Base-by-base conservation (phyloP, 2,329 filamentous ascomycete species). In the Coniochaeta pulveracea region DNA sequence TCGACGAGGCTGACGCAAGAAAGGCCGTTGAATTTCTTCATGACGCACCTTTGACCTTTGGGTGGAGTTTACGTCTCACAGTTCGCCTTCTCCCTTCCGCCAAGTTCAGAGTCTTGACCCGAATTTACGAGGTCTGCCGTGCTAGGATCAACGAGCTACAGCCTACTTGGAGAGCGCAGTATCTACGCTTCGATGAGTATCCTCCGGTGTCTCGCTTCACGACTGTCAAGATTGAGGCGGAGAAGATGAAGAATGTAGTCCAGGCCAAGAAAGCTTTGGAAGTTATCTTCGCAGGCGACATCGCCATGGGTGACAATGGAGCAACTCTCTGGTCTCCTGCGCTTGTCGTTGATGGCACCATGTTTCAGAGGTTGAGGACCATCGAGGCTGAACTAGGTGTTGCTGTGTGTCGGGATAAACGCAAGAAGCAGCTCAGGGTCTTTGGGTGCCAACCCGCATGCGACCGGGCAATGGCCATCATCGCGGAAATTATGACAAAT, bases 211-310 rank as follows among this genome's bases (percentile, higher is more conserved):
- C n/a, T n/a, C n/a, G n/a, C 10, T 31, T 31, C 28, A 31, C 15
- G 18, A n/a, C 17, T 5, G 3, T 65, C 19, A 58, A 55, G 35
- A 37, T 65, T 12, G 58, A 61, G 39, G 55, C 60, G 0, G 47
- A 53, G 4, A 35, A 42, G 15, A 39, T 40, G 5, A 44, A 48
- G 27, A 37, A 41, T 2, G 50, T 63, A 5, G 48, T 46, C 2
- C 36, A 38, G 7, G 55, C 57, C 3, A 57, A 55, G 23, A 40
- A 44, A 2, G 39, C 26, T 5, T 42, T 62, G 6, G 48, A 57
- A 5, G 34, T 33, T 2, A 48, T 61, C 7, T 30, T 63, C 17
- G 37, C 37, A 7, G 61, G 59, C 4, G 39, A 35, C 3, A 36
- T 54, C 12, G 47, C 52, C 3, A 48, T 36, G 25, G 37, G 47